Base-by-base conservation (phyloP, 148 eudicot species). In the Heliosperma pusillum region DNA sequence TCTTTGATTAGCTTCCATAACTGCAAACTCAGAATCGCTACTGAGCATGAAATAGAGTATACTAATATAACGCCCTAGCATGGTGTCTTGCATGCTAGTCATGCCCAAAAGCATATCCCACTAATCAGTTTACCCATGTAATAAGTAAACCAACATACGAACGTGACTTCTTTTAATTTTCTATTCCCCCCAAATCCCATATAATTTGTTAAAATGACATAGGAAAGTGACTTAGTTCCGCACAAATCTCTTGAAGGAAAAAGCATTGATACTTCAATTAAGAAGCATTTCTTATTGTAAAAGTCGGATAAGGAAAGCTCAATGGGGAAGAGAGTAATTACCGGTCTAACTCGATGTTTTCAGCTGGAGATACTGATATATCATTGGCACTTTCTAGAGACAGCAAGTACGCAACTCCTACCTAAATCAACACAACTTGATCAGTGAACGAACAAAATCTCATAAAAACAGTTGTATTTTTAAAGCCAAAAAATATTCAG, bases 261-360 rank as follows among this genome's bases (percentile, higher is more conserved):
- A 11, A 9, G 15, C 2, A 7, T 70, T 26, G 22, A 25, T 21
- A 52, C 2, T 8, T 70, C n/a, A 52, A 24, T 52, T 26, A 70
- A 47, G 33, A 50, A 50, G 58, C 33, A 50, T 47, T 47, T 13
- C 19, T 11, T 24, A 25, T 42, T 29, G 58, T 57, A 40, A 33
- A 59, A 57, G 53, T 67, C 40, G 26, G 21, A 3, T 36, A 68
- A 17, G 3, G 19, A 29, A 53, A 66, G 16, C 17, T 47, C 25
- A 17, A 21, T 25, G 45, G 9, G 21, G 73, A 7, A 65, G 50
- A 55, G 30, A 71, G 45, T 73, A 80, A 88, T 22, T 83, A 90
- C 99, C 94, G 86, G 66, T 95, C 99, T 76, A 88, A 92, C 81
- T 95, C 99, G 75, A 95, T 92, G 82, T 95, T 95, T 69, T 95